phyloP scores from a whole-genome alignment of 805 yeast species.

The Starmerella floris region DNA sequence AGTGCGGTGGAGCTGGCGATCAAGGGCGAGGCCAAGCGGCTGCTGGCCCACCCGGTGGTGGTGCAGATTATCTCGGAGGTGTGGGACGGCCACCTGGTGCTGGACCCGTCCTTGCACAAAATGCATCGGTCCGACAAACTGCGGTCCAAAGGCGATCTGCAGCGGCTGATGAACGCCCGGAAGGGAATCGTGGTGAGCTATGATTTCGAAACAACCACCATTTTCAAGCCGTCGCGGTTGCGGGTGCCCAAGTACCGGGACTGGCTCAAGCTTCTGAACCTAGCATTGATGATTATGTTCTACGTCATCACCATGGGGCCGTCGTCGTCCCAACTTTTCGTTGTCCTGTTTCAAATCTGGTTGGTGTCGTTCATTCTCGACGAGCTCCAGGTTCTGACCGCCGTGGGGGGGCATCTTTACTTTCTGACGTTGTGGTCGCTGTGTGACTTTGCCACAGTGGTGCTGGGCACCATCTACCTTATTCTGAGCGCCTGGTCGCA shows the following conservation, averaged over 20 bases:
- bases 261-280: slow-evolving; percentile 24
- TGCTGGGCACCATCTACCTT: slow-evolving; percentile 29
- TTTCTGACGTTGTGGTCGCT: slow-evolving; percentile 42
- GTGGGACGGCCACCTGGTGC: slow-evolving; percentile 40
- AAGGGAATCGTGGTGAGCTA: slow-evolving; percentile 29
- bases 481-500: slow-evolving; percentile 18
- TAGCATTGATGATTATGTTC: slow-evolving; percentile 25
- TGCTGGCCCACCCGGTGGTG: slow-evolving; percentile 41
- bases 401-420: slow-evolving; percentile 36
- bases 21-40: slow-evolving; percentile 39
- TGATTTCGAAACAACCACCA: slow-evolving; percentile 26
- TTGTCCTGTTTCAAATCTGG: slow-evolving; percentile 34
- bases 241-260: slow-evolving; percentile 31
- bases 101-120: slow-evolving; percentile 29
- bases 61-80: slow-evolving; percentile 36
- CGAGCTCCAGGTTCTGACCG: slow-evolving; percentile 32
- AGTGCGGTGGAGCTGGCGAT: slow-evolving; percentile 40
- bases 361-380: slow-evolving; percentile 38
- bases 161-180: slow-evolving; percentile 20
- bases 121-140: slow-evolving; percentile 24
- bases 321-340: slow-evolving; percentile 19
- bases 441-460: slow-evolving; percentile 34
- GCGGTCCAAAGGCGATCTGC: slow-evolving; percentile 20
- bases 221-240: slow-evolving; percentile 29
- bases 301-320: slow-evolving; percentile 24